A percentile compares a stretch with the other conserved stretches of the same genome.
phyloP scores from a whole-genome alignment of 139 green algal species.

The Picochlorum sp. region DNA sequence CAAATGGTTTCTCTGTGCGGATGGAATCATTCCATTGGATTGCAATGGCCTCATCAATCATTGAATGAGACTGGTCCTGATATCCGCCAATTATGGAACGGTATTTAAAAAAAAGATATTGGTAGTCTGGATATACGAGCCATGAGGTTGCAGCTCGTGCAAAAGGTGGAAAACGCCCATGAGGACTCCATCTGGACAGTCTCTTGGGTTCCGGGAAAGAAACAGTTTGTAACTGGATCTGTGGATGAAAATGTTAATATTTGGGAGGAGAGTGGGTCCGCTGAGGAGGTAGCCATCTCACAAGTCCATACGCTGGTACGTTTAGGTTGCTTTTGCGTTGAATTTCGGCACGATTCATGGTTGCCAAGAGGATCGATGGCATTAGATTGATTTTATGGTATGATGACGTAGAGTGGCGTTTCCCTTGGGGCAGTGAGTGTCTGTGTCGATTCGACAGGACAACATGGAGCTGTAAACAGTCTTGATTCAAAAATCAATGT shows the following conservation, averaged over 20 bases:
- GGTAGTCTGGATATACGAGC: no score
- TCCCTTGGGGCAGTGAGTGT: constrained; percentile 79
- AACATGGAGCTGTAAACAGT: constrained; percentile 57
- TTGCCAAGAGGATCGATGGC: not conserved
- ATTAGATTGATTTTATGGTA: not conserved
- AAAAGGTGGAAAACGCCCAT: constrained; percentile 57
- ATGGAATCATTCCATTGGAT: no score
- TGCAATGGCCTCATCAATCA: not conserved
- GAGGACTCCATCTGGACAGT: constrained; percentile 72
- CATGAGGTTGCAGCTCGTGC: constrained; percentile 41
- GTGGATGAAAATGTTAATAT: constrained; percentile 76
- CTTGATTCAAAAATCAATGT: constrained; percentile 78
- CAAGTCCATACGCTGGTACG: constrained; percentile 25
- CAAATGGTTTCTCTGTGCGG: no score
- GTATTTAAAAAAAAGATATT: no score
- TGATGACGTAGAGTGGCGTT: constrained; percentile 18
- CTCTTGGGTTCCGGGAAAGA: constrained; percentile 47
- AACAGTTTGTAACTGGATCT: constrained; percentile 62
- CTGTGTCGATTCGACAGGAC: constrained; percentile 47
- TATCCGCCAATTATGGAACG: no score
- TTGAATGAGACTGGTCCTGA: not conserved
- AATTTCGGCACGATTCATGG: not conserved
- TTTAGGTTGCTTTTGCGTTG: not conserved
- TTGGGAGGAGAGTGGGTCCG: constrained; percentile 42
- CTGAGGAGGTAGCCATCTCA: constrained; percentile 18